Base-by-base conservation (phyloP, 495 filamentous ascomycete genomes). In the Amphirosellinia nigrospora region DNA sequence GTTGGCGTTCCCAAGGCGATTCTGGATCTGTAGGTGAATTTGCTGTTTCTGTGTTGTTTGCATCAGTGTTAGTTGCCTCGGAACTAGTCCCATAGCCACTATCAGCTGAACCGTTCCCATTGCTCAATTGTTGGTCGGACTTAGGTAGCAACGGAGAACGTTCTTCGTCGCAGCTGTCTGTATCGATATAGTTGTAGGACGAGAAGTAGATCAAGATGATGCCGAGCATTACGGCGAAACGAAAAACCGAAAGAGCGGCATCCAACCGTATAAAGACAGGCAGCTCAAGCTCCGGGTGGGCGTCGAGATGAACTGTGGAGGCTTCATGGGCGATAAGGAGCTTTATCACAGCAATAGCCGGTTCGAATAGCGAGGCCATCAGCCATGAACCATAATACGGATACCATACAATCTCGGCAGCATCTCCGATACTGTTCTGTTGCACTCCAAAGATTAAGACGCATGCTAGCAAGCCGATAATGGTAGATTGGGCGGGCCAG, bases 341-440 rank as follows among this genome's bases (percentile, higher is more conserved):
- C 13, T 78, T 68, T 48, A 86, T 43, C 23, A 66, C 71, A 41
- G 81, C 76, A 34, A 88, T 74, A 43, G 78, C 74, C 0, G 81
- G 73, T 75, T 91, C 89, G 7, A 84, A 82, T 15, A 82, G 60
- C 7, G 89, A 74, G 19, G 82, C 84, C 28, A 90, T 68, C 28
- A 84, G 71, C 81, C 89, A 88, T 7, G 86, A 83, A 13, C 87
- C 88, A 43, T 82, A 85, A 70, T 86, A 89, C 0, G 88, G 87
- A 68, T 90, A 88, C 89, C 89, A 90, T 21, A 89, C 85, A 11
- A 83, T 80, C 55, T 82, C 81, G 55, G 78, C 63, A 19, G 79
- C 77, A 52, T 86, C 85, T 28, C 79, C 77, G 7, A 91, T 79
- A 9, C 81, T 81, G 28, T 85, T 80, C 70, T 86, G 80, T 65